A percentile compares a stretch with the other conserved stretches of the same genome.
Evolutionary conservation across 139 green algal genomes (phyloP).

Genomic region (Dunaliella sp.): DNA sequence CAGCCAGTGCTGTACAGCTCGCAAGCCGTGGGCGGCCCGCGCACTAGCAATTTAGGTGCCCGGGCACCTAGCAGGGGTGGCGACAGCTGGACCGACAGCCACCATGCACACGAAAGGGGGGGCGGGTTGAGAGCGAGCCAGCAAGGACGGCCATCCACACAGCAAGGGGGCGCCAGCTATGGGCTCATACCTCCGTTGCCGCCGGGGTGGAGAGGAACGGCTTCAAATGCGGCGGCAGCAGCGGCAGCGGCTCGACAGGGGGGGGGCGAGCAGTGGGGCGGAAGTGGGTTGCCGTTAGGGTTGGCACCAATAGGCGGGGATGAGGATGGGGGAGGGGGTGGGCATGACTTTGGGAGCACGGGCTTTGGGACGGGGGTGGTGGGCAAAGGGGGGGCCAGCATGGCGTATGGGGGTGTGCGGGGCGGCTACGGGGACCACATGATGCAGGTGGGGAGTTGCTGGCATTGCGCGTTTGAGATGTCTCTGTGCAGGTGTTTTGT

Average conservation of each 20-base stretch:
- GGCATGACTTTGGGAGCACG: background rate
- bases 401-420: background rate
- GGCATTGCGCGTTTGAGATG: no score
- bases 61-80: constrained; percentile 31
- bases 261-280: background rate
- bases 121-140: background rate
- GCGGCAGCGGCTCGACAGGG: background rate
- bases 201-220: constrained; percentile 13
- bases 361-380: background rate
- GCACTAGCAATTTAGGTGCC: constrained; percentile 8
- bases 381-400: background rate
- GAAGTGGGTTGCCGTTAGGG: background rate
- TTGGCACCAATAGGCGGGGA: background rate
- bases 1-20: constrained; percentile 37
- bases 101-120: background rate
- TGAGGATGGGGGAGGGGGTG: background rate
- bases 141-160: background rate
- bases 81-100: background rate
- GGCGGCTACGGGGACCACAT: background rate
- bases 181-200: constrained; percentile 29
- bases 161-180: background rate
- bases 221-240: background rate
- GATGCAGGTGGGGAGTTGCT: background rate
- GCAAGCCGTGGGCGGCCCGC: background rate
- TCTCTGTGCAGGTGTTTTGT: no score